Base-by-base conservation (phyloP, 2,329 filamentous ascomycete genomes). In the Niveomyces coronatus region DNA sequence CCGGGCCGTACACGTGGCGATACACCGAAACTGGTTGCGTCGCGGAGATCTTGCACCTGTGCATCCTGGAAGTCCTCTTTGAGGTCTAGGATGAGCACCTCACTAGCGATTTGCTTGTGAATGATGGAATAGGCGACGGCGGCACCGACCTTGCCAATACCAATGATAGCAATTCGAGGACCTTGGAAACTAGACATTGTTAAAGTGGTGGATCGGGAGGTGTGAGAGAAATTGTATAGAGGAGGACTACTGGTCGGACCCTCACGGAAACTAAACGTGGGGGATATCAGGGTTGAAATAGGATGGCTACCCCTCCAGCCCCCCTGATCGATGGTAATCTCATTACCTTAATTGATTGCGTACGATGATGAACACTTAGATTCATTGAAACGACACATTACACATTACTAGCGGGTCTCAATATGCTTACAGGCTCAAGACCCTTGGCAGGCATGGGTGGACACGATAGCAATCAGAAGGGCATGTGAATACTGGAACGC, bases 11-110 rank as follows among this genome's bases (percentile, higher is more conserved):
- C 61, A 23, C 56, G 60, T 4, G 63, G 67, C 15, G 53, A 53
- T 27, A 57, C 62, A 19, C 61, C 59, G 14, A 57, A 60, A 39
- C 62, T 61, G 3, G 66, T 67, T 0, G 62, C 65, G 51, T 75
- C 71, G 16, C 59, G 57, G 11, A 75, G 63, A 50, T 76, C 71
- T 35, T 62, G 58, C 4, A 71, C 67, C 53, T 70, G 68, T 18
- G 59, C 68, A 49, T 68, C 59, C 39, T 68, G 56, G 18, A 65
- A 44, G 4, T 58, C 55, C 22, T 58, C 57, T 43, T 72, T 64
- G 18, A 63, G 59, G 45, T 76, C 71, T 15, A 74, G 65, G 4
- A 75, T 56, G n/a, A 74, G 60, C 9, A 75, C 56, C 44, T 74
- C 68, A 39, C 54, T 57, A 17, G 64, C 65, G 28, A 71, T 55